Evolutionary conservation across 371 early-diverging fungal genomes (phyloP), one percentile per base, ranked within the genome.

Genomic region (Fennellomyces sp.): DNA sequence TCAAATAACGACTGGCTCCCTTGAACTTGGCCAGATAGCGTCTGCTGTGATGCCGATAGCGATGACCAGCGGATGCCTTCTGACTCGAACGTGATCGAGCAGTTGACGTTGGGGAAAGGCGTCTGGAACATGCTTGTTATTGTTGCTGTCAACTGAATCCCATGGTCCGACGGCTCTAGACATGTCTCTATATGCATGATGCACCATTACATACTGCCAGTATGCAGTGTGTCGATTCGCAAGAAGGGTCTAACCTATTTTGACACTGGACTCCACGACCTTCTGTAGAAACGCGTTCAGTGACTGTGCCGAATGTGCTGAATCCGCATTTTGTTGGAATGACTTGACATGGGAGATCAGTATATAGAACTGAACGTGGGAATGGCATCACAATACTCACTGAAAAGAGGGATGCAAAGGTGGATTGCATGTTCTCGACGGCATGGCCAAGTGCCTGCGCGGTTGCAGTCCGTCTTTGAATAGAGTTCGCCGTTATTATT

Each of bases 41-140:
- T 23, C 12, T 23, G 19, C 17, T 30, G 41, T 27, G 36, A 35
- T 15, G 38, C n/a, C 11, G 25, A 25, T 2, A 29, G n/a, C 1
- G 13, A 48, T 36, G n/a, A 33, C 39, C 17, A 50, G 3, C 42
- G 59, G 19, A 25, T 41, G 23, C 13, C 23, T 25, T 33, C 45
- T 28, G 42, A 29, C 42, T 54, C 56, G 51, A 67, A 67, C 4
- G 54, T 12, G 7, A 67, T 33, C 2, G 28, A 29, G 17, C 38
- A 57, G 7, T 36, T 17, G 19, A 59, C 39, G 17, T 28, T 38
- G 10, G 54, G 50, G 19, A 67, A 31, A 23, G 68, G 66, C 23
- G 53, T 51, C 19, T 57, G 61, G 5, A 45, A 51, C 33, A 33
- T 47, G 29, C 61, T 66, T 35, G 39, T 47, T 10, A 66, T 57